Conservation (phyloP, 169 alveolate species). For the Plasmodium vivax region DNA sequence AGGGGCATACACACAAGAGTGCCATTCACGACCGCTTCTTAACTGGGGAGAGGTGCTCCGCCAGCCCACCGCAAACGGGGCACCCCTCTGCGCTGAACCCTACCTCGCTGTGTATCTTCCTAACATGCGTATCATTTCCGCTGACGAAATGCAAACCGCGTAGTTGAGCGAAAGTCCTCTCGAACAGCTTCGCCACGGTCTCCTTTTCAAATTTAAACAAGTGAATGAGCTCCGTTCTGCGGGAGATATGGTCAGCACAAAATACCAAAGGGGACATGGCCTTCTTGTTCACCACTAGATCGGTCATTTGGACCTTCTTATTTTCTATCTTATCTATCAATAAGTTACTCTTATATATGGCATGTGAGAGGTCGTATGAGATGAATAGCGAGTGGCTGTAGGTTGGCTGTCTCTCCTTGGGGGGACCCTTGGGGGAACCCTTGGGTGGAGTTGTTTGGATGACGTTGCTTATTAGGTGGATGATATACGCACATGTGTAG, state of each 20-base stretch:
- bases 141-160: neutral
- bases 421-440: neutral
- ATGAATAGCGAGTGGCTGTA: constrained; percentile 16
- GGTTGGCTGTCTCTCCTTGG: neutral
- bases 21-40: too few species aligned
- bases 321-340: neutral
- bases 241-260: constrained; percentile 3
- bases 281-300: constrained; percentile 17
- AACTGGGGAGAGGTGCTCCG: neutral
- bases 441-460: neutral
- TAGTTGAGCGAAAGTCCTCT: neutral
- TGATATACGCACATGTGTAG: constrained; percentile 47
- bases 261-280: constrained; percentile 27
- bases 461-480: neutral
- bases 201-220: constrained; percentile 47
- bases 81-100: neutral
- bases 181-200: neutral
- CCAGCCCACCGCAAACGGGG: too few species aligned
- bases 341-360: constrained; percentile 21
- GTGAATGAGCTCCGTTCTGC: constrained; percentile 17
- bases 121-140: neutral
- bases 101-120: constrained; percentile 33
- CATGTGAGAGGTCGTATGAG: constrained; percentile 33
- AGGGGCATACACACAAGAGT: too few species aligned
- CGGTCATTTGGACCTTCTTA: neutral